Conservation (phyloP, 129 eudicot genomes). For the Calendula officinalis region DNA sequence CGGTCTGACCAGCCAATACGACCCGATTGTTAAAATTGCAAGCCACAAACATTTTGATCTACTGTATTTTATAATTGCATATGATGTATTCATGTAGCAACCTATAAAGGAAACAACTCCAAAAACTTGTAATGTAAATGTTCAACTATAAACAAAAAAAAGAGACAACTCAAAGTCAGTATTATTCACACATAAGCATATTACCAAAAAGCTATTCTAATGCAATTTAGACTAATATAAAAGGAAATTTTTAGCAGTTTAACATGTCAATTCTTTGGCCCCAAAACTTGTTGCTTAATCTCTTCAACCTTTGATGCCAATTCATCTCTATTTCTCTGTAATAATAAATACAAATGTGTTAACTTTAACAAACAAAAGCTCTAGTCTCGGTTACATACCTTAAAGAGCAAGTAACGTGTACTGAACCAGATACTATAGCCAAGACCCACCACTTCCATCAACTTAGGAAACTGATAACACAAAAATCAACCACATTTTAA, state of each 20-base stretch:
- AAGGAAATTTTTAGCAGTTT: conserved; percentile 8
- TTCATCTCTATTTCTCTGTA: conserved; percentile 77
- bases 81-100: too few relatives aligned
- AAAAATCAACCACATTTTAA: not conserved
- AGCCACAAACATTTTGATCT: too few relatives aligned
- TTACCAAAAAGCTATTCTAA: conserved; percentile 1
- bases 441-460: conserved; percentile 88
- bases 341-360: not conserved
- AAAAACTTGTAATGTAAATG: conserved; percentile 1
- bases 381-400: conserved; percentile 40
- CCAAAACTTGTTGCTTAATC: conserved; percentile 69
- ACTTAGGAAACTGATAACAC: conserved; percentile 58
- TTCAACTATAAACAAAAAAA: conserved; percentile 2
- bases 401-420: conserved; percentile 72
- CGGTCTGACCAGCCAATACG: too few relatives aligned
- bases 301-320: conserved; percentile 63
- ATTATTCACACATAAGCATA: conserved; percentile 22
- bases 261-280: conserved; percentile 42
- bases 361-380: not conserved
- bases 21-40: too few relatives aligned
- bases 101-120: not conserved
- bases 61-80: too few relatives aligned
- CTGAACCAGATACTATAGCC: conserved; percentile 80
- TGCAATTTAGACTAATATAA: conserved; percentile 11
- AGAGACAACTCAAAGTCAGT: conserved; percentile 9